Conservation (phyloP, 1,139 yeast species). For the Yamadazyma diddensiae region DNA sequence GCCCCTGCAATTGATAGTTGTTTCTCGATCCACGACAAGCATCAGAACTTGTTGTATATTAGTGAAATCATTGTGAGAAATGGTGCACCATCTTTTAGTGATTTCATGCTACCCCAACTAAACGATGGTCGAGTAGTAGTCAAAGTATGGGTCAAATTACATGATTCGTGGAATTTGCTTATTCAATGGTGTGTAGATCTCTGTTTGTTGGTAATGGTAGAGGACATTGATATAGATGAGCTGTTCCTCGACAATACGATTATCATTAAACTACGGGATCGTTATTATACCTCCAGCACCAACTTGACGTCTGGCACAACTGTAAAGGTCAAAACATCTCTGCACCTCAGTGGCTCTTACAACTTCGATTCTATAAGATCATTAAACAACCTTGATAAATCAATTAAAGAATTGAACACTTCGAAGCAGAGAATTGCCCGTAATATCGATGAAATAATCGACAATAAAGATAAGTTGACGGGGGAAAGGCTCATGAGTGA, state of each 20-base stretch:
- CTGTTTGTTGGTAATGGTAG: constrained; percentile 1
- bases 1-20: too few relatives aligned
- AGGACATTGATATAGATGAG: constrained; percentile 14
- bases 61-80: constrained; percentile 29
- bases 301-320: not conserved
- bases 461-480: constrained; percentile 10
- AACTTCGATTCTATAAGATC: constrained; percentile 36
- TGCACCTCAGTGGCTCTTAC: constrained; percentile 22
- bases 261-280: constrained; percentile 21
- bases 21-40: constrained; percentile 23
- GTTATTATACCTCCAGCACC: constrained; percentile 15
- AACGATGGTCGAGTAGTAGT: constrained; percentile 15
- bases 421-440: constrained; percentile 19
- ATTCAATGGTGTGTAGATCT: constrained; percentile 19
- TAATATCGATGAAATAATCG: constrained; percentile 17
- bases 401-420: constrained; percentile 28
- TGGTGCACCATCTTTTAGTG: constrained; percentile 31
- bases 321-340: constrained; percentile 1
- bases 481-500: constrained; percentile 14
- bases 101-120: constrained; percentile 27
- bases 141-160: constrained; percentile 22
- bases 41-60: constrained; percentile 26
- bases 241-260: constrained; percentile 24
- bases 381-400: constrained; percentile 26
- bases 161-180: constrained; percentile 21